Base-by-base conservation (phyloP, 805 yeast species). In the Lachancea meyersii region DNA sequence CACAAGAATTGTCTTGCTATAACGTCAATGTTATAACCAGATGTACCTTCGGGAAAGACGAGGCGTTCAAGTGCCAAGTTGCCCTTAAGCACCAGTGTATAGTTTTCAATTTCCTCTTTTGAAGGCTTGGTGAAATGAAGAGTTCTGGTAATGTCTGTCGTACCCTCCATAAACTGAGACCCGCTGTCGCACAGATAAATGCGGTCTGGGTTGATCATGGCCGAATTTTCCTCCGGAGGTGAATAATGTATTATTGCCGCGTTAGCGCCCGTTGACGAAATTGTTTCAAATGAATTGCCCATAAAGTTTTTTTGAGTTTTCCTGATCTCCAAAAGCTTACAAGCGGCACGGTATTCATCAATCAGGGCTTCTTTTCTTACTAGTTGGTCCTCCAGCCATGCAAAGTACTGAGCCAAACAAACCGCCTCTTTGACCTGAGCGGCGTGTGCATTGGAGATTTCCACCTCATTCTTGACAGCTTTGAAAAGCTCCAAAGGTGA, bases 91-190 rank as follows among this genome's bases (percentile, higher is more conserved):
- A 93, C 98, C 34, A 86, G 67, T 0, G 97, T 85, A 61, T 86
- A 91, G 41, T 79, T 79, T 49, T 72, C 73, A 27, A 66, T 70
- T 57, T 82, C 82, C 48, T 82, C 83, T 26, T 50, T 44, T 0
- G 74, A 54, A 13, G 91, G 86, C 2, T 63, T 60, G 1, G 64
- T 57, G 58, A 87, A 82, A 60, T 86, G 91, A 38, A 79, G 64
- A 0, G 97, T 87, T 53, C 98, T 74, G 1, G 98, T 93, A 21
- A 91, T 86, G 60, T 93, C 98, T 0, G 98, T 93, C 0, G 98
- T 93, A 9, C 98, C 98, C 56, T 89, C 96, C 18, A 82, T 61
- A 57, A 77, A 91, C 55, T 93, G 98, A 0, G 93, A 86, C 3
- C 98, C 98, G 2, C 95, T 78, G 61, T 93, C 98, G 46, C 86